Evolutionary conservation across 169 alveolate genomes (phyloP).

Genomic region (Eimeria necatrix): DNA sequence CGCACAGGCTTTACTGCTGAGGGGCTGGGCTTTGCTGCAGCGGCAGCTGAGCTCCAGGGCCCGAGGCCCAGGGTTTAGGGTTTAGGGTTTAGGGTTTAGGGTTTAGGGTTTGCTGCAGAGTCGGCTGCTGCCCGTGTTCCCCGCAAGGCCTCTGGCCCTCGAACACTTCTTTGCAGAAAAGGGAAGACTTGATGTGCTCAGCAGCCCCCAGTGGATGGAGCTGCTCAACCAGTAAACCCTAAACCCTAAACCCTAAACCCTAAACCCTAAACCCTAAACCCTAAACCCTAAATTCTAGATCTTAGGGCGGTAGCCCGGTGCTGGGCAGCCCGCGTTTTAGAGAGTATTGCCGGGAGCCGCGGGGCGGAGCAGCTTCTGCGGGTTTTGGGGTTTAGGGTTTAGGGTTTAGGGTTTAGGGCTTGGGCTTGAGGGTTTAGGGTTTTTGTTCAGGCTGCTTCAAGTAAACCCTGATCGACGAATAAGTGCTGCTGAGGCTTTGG

Average conservation of each 20-base stretch:
- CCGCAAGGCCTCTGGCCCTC: not conserved
- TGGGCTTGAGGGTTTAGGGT: conserved; percentile 59
- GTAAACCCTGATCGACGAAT: conserved; percentile 26
- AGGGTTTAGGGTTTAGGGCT: conserved; percentile 52
- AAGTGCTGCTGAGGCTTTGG: conserved; percentile 30
- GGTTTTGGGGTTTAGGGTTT: not conserved
- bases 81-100: conserved; percentile 22
- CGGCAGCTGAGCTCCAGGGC: too few relatives aligned
- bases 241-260: conserved; percentile 63
- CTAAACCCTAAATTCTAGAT: conserved; percentile 45
- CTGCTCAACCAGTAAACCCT: conserved; percentile 37
- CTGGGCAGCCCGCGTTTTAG: too few relatives aligned
- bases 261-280: conserved; percentile 13
- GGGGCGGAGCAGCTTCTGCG: too few relatives aligned
- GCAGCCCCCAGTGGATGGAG: not conserved
- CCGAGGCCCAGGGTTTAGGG: too few relatives aligned
- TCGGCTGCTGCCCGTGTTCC: conserved; percentile 27
- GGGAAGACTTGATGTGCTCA: conserved; percentile 11
- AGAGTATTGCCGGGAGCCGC: too few relatives aligned
- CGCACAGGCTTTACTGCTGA: not conserved
- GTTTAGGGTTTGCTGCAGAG: conserved; percentile 27
- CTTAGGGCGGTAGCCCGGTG: not conserved
- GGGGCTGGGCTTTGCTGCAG: not conserved
- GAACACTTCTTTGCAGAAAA: conserved; percentile 29
- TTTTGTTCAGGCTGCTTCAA: conserved; percentile 7